Base-by-base conservation (phyloP, 495 filamentous ascomycete species). In the Lasiosphaeriaceae sp. region DNA sequence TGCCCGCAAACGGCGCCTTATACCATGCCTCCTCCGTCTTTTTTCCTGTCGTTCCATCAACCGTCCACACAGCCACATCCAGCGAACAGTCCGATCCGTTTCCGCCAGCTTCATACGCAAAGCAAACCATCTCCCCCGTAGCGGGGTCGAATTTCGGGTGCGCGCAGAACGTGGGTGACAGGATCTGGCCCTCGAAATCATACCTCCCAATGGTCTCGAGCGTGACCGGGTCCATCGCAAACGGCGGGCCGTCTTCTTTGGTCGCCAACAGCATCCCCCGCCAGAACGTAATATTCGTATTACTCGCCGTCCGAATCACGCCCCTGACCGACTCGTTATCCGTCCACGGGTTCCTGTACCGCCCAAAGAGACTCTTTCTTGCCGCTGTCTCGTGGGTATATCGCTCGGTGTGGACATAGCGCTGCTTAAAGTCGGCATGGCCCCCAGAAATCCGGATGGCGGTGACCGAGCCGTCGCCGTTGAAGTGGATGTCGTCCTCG, bases 101-200 rank as follows among this genome's bases (percentile, higher is more conserved):
- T 1, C 74, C 72, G 8, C 76, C 76, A 0, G 75, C 75, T 60
- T 81, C 80, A 56, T 84, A 84, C 2, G 78, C 80, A 55, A 81
- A 83, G 43, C 74, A 78, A 5, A 83, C 56, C 72, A 85, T 74
- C 63, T 86, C 83, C 11, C 77, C 76, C 1, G 77, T 84, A 14
- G 67, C 69, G 1, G 82, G 83, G 55, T 84, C 82, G 48, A 83
- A 70, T 61, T 86, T 86, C 0, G 83, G 83, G 58, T 86, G 83
- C 1, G 83, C 83, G 0, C 82, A 83, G 56, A 86, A 84, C 0
- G 80, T 84, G 7, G 77, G 70, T 12, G 67, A 70, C 0, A 63
- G 58, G 12, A 84, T 67, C 66, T 85, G 82, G 2, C 82, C 82
- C 49, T 82, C 81, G 46, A 84, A 86, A 52, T 80, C 74, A 59